Percentiles rank a stretch among this genome's conserved stretches.
Conservation (phyloP, 164 flowering plant species). For the Litsea cubeba region DNA sequence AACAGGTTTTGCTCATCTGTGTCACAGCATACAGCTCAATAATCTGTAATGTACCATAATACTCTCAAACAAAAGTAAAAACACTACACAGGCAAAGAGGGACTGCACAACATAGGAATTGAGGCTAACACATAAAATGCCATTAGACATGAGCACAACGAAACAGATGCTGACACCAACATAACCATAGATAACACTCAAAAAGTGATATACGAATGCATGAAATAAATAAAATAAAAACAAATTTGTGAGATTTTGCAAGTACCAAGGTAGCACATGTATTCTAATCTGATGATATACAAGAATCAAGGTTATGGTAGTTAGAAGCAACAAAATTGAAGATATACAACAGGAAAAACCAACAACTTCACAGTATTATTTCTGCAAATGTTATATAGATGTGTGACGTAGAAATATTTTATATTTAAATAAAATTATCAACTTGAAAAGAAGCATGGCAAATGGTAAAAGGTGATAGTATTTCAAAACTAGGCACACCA, state of each 20-base stretch:
- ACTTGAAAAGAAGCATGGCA: neutral
- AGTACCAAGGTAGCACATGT: too few relatives aligned
- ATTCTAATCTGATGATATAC: too few relatives aligned
- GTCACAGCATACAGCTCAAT: neutral
- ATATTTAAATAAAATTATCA: too few relatives aligned
- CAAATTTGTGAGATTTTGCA: too few relatives aligned
- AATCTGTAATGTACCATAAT: neutral
- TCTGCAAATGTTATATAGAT: neutral
- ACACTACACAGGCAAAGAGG: too few relatives aligned
- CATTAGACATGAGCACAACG: neutral
- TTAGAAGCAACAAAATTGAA: neutral
- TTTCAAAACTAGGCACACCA: slow-evolving; percentile 4
- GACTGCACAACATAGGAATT: neutral
- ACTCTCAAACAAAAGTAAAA: neutral
- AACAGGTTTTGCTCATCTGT: neutral
- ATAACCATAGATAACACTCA: too few relatives aligned
- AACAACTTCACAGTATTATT: neutral
- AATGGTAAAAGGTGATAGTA: neutral
- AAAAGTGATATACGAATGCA: neutral
- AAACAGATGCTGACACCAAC: neutral
- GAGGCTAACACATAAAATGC: neutral
- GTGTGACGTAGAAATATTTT: neutral
- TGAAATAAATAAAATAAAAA: neutral
- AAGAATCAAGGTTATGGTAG: neutral
- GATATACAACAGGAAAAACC: neutral